These are phyloP conservation scores for Candida pini DNA, from an alignment of 805 yeast species.

Conservation along the genomic window DNA sequence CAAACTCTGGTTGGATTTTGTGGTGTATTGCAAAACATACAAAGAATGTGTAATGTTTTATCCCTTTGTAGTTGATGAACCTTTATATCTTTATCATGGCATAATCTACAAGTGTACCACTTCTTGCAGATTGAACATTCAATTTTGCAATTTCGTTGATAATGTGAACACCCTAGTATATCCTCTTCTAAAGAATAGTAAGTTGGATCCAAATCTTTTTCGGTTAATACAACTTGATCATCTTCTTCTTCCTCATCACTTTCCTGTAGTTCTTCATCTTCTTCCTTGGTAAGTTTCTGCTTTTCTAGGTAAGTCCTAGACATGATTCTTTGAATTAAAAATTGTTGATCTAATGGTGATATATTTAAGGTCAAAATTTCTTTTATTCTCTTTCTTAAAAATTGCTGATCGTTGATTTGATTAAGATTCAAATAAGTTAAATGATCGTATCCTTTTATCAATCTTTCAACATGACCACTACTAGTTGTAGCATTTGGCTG, in stretches of 20 bases:
- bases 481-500: neutral
- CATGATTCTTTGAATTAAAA: slow-evolving; percentile 58
- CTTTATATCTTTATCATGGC: slow-evolving; percentile 63
- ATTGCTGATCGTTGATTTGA: slow-evolving; percentile 29
- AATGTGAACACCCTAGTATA: slow-evolving; percentile 74
- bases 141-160: slow-evolving; percentile 74
- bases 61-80: slow-evolving; percentile 56
- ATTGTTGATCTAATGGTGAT: slow-evolving; percentile 39
- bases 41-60: slow-evolving; percentile 62
- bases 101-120: slow-evolving; percentile 80
- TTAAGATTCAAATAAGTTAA: slow-evolving; percentile 27
- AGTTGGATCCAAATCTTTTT: slow-evolving; percentile 42
- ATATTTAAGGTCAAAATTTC: slow-evolving; percentile 36
- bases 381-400: slow-evolving; percentile 45
- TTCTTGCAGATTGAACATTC: slow-evolving; percentile 70
- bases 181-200: slow-evolving; percentile 39
- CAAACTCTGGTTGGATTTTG: slow-evolving; percentile 73
- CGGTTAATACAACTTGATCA: slow-evolving; percentile 38
- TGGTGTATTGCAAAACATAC: slow-evolving; percentile 74
- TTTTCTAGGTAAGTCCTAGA: slow-evolving; percentile 59
- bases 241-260: slow-evolving; percentile 18
- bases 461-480: slow-evolving; percentile 7
- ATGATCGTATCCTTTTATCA: slow-evolving; percentile 18
- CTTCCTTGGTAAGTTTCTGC: slow-evolving; percentile 19
- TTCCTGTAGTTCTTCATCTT: slow-evolving; percentile 12